These are phyloP conservation scores for Sporothrix protearum DNA, from an alignment of 2,329 filamentous ascomycete species.

Conservation along the genomic window DNA sequence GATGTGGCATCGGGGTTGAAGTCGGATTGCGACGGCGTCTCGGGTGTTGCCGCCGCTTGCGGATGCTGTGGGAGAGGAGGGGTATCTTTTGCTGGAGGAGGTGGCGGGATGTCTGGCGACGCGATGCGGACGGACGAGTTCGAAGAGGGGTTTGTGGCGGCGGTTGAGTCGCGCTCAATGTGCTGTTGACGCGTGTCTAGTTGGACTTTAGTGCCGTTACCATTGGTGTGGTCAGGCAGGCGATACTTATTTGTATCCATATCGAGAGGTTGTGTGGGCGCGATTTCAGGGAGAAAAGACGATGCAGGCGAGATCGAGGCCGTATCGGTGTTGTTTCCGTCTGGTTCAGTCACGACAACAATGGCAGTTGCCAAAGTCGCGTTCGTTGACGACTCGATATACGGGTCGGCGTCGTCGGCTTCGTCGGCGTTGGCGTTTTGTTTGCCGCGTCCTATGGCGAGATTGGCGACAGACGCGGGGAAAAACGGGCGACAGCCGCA, in stretches of 20 bases:
- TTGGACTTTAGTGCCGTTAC: constrained; percentile 63
- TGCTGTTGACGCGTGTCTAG: constrained; percentile 57
- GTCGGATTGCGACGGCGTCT: constrained; percentile 37
- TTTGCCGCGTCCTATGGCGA: constrained; percentile 27
- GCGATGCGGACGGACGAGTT: background rate
- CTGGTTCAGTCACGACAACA: constrained; percentile 23
- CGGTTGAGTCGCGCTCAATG: constrained; percentile 45
- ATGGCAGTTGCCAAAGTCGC: constrained; percentile 17
- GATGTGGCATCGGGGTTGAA: constrained; percentile 51
- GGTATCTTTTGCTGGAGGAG: constrained; percentile 53
- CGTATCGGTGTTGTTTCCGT: background rate
- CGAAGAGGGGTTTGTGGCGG: background rate
- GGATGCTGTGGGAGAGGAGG: constrained; percentile 39
- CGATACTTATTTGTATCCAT: constrained; percentile 74
- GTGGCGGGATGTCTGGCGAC: constrained; percentile 36
- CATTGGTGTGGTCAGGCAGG: constrained; percentile 65
- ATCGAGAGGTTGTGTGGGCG: constrained; percentile 48
- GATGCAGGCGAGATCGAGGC: constrained; percentile 33
- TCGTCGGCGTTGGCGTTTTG: constrained; percentile 22
- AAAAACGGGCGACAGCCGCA: constrained; percentile 53
- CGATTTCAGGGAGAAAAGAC: constrained; percentile 51
- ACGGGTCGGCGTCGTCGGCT: constrained; percentile 30
- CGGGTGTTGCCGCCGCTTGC: background rate
- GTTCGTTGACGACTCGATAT: constrained; percentile 22
- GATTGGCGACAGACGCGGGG: constrained; percentile 40